Evolutionary conservation across 2,329 filamentous ascomycete genomes (phyloP).

Genomic region (Hypoxylon sp.): DNA sequence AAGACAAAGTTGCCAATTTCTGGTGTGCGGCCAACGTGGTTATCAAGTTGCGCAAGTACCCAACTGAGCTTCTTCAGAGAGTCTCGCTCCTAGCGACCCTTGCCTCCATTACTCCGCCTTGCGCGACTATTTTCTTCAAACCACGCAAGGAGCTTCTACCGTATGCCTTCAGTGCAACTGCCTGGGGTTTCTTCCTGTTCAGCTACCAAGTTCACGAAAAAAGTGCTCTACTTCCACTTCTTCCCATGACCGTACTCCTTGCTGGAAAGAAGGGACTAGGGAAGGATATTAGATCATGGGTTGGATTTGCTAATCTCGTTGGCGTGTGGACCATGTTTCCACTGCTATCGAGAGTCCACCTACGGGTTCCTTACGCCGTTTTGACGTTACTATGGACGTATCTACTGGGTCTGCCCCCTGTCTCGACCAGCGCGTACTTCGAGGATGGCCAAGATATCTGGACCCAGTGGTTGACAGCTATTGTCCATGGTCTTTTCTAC

Average conservation of each 20-base stretch:
- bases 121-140: constrained; percentile 80
- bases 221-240: constrained; percentile 89
- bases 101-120: constrained; percentile 81
- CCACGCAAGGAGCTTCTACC: constrained; percentile 84
- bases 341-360: constrained; percentile 84
- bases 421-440: constrained; percentile 77
- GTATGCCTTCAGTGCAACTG: constrained; percentile 82
- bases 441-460: constrained; percentile 62
- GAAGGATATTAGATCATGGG: constrained; percentile 85
- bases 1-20: constrained; percentile 98
- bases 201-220: constrained; percentile 99
- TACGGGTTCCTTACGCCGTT: constrained; percentile 86
- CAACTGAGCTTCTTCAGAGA: constrained; percentile 78
- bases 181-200: constrained; percentile 98
- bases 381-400: constrained; percentile 92
- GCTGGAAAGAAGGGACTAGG: constrained; percentile 82
- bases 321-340: constrained; percentile 96
- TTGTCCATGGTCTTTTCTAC: constrained; percentile 84
- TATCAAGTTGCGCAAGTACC: constrained; percentile 85
- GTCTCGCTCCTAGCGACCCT: constrained; percentile 82
- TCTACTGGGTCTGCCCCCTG: constrained; percentile 86
- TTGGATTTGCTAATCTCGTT: constrained; percentile 94
- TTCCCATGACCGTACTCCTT: constrained; percentile 92
- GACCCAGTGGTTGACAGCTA: constrained; percentile 69
- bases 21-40: constrained; percentile 95